Conservation (phyloP, 2,329 filamentous ascomycete genomes). For the Cadophora sp. region DNA sequence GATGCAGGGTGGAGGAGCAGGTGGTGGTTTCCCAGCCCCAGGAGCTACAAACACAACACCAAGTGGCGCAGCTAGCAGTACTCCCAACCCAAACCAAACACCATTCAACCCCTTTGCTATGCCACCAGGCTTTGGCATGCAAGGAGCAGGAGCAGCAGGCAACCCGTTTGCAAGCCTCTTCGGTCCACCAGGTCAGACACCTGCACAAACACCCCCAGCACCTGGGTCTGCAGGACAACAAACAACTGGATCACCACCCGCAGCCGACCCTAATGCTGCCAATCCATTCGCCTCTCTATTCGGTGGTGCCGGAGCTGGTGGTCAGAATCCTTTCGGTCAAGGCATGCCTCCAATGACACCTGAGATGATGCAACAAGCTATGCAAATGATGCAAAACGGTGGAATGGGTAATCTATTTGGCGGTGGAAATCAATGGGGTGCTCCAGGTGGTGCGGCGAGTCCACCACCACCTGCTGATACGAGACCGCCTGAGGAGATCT, state of each 20-base stretch:
- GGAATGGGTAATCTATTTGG: slow-evolving; percentile 37
- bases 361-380: slow-evolving; percentile 61
- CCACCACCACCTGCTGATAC: slow-evolving; percentile 73
- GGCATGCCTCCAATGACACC: slow-evolving; percentile 58
- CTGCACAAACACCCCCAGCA: slow-evolving; percentile 42
- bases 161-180: slow-evolving; percentile 71
- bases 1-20: slow-evolving; percentile 58
- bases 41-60: slow-evolving; percentile 89
- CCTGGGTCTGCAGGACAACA: slow-evolving; percentile 44
- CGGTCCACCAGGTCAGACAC: slow-evolving; percentile 45
- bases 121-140: slow-evolving; percentile 46
- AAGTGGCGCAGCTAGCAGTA: slow-evolving; percentile 46
- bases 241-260: slow-evolving; percentile 43
- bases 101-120: slow-evolving; percentile 43
- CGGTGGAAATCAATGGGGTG: slow-evolving; percentile 44
- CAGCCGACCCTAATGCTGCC: slow-evolving; percentile 48
- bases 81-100: slow-evolving; percentile 38
- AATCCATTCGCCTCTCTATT: slow-evolving; percentile 77
- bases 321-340: slow-evolving; percentile 48
- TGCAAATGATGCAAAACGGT: slow-evolving; percentile 49
- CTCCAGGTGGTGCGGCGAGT: slow-evolving; percentile 45
- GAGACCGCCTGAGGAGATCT: slow-evolving; percentile 91
- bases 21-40: slow-evolving; percentile 81
- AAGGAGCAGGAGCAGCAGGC: slow-evolving; percentile 42
- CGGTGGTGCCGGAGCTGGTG: slow-evolving; percentile 43